Evolutionary conservation across 2,329 filamentous ascomycete species (phyloP).

Genomic region (Berkeleyomyces rouxiae): DNA sequence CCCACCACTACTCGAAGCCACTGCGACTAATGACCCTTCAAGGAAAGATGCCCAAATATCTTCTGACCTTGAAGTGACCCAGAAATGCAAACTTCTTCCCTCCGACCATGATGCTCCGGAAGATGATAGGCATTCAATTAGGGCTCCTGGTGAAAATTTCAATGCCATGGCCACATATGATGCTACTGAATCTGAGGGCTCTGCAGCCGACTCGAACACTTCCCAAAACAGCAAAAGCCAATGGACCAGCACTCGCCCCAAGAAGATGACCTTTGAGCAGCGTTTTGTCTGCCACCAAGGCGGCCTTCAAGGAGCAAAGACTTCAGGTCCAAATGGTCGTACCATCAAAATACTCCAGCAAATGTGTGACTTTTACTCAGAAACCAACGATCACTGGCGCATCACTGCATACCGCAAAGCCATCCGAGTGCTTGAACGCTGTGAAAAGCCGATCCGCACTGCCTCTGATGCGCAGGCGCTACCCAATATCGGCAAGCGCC

Average conservation of each 20-base stretch:
- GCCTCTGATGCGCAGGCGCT: constrained; percentile 52
- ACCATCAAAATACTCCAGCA: constrained; percentile 64
- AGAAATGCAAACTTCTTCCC: constrained; percentile 41
- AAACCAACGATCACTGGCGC: constrained; percentile 63
- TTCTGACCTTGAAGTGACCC: constrained; percentile 45
- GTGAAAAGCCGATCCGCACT: constrained; percentile 46
- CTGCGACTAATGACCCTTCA: constrained; percentile 13
- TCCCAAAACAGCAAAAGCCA: background rate
- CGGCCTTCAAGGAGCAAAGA: constrained; percentile 27
- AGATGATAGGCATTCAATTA: constrained; percentile 14
- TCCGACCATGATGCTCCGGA: constrained; percentile 35
- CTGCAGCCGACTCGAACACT: constrained; percentile 5
- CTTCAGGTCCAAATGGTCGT: constrained; percentile 50
- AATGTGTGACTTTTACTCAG: constrained; percentile 63
- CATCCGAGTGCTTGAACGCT: constrained; percentile 54
- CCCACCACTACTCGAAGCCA: background rate
- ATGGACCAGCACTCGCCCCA: constrained; percentile 17
- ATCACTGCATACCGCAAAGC: constrained; percentile 59
- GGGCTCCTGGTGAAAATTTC: background rate
- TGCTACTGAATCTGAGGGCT: background rate
- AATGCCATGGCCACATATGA: background rate
- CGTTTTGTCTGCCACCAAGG: constrained; percentile 39
- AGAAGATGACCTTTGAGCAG: constrained; percentile 26
- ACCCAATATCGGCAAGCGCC: constrained; percentile 50
- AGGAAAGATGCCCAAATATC: constrained; percentile 39